These are phyloP conservation scores for Talaromyces sp. DNA, from an alignment of 2,329 filamentous ascomycete species.

Conservation along the genomic window DNA sequence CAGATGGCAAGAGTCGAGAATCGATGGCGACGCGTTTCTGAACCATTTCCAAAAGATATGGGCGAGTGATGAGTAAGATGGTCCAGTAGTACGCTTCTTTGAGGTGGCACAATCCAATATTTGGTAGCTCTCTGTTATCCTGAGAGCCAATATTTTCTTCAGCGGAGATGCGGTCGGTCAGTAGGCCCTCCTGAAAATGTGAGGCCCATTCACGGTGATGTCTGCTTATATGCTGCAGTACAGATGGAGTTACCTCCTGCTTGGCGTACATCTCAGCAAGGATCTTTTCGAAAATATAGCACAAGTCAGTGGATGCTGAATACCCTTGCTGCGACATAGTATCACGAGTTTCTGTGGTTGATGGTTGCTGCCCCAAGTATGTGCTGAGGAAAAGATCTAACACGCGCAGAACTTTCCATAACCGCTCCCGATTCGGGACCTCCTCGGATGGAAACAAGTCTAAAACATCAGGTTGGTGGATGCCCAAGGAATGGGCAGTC, in stretches of 20 bases:
- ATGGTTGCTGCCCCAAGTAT: not conserved
- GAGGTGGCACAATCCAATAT: not conserved
- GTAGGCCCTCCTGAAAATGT: not conserved
- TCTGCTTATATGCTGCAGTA: not conserved
- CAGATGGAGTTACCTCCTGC: not conserved
- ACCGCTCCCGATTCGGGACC: not conserved
- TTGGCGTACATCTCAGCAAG: not conserved
- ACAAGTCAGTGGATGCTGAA: not conserved
- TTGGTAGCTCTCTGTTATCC: not conserved
- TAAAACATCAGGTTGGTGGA: not conserved
- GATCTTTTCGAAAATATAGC: not conserved
- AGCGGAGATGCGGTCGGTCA: not conserved
- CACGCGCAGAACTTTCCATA: not conserved
- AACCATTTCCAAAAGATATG: conserved; percentile 1
- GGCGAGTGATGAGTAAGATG: not conserved
- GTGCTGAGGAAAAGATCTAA: not conserved
- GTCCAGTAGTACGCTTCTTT: conserved; percentile 1
- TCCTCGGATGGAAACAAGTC: not conserved
- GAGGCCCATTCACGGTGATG: not conserved
- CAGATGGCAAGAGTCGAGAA: not conserved
- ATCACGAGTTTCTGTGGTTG: not conserved
- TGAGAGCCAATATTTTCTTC: not conserved
- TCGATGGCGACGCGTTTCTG: not conserved
- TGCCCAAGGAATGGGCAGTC: not conserved
- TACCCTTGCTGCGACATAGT: not conserved